Base-by-base conservation (phyloP, 495 filamentous ascomycete species). In the Evansstolkia leycettana region DNA sequence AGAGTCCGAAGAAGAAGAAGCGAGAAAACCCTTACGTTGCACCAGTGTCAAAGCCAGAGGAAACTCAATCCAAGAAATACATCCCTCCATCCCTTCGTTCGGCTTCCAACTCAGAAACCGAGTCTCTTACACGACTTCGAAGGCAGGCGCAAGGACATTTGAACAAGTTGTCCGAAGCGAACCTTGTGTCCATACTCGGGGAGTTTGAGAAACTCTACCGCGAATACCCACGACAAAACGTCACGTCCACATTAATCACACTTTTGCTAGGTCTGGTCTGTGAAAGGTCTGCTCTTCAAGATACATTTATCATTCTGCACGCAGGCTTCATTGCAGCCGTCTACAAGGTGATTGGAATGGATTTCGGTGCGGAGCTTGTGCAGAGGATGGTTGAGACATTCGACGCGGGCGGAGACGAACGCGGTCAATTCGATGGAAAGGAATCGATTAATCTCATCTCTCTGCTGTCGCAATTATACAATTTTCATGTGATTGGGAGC, bases 141-240 rank as follows among this genome's bases (percentile, higher is more conserved):
- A 74, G 86, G 33, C 82, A 89, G 50, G 71, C 80, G 11, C 85
- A 94, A 43, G 90, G 90, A 52, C 67, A 90, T 7, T 66, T 96
- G 40, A 98, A 98, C 62, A 80, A 88, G 48, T 60, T 98, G 28
- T 94, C 92, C 1, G 88, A 95, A 51, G 76, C 85, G 2, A 95
- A 85, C 46, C 52, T 96, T 41, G 52, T 90, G 5, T 73, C 80
- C 10, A 89, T 95, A 33, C 59, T 94, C 5, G 61, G 66, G 2
- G 84, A 92, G 19, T 65, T 93, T 13, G 84, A 90, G 52, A 72
- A 80, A 42, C 62, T 96, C 0, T 98, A 95, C 52, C 70, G 75
- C 17, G 71, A 78, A 4, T 71, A 92, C 45, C 75, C 89, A 0
- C 73, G 92, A 7, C 81, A 87, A 32, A 71, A 85, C 51, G 84